Percentiles rank a stretch among this genome's conserved stretches.
phyloP scores from a whole-genome alignment of 129 eudicot species.

The Pulicaria dysenterica region DNA sequence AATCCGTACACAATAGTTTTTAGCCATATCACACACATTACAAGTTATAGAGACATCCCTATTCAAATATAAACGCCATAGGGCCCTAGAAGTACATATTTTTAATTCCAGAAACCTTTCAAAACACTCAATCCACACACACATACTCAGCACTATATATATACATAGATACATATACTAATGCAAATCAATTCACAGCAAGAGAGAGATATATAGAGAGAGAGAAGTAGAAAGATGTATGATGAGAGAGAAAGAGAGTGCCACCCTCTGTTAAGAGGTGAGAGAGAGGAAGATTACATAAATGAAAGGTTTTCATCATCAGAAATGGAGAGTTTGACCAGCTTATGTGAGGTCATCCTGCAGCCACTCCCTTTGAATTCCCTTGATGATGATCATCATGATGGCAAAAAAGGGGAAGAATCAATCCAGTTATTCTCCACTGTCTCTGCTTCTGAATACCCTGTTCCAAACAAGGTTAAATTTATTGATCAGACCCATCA shows the following conservation, averaged over 20 bases:
- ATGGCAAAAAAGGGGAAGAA: not conserved
- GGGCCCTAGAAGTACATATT: too few species aligned
- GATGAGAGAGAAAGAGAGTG: constrained; percentile 32
- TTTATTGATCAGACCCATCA: not conserved
- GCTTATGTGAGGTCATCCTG: constrained; percentile 61
- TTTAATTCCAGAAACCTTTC: too few species aligned
- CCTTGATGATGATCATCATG: constrained; percentile 4
- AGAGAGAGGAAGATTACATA: constrained; percentile 44
- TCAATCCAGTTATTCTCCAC: constrained; percentile 42
- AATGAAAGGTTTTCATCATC: constrained; percentile 47
- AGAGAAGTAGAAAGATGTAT: constrained; percentile 27
- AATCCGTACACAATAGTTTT: too few species aligned
- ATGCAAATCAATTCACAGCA: too few species aligned
- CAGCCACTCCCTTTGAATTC: constrained; percentile 50
- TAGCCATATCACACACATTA: too few species aligned
- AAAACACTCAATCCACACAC: too few species aligned
- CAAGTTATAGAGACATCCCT: too few species aligned
- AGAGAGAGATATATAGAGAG: not conserved
- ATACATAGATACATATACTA: too few species aligned
- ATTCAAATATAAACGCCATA: too few species aligned
- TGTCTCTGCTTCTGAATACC: constrained; percentile 63
- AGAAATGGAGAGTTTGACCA: constrained; percentile 53
- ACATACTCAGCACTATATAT: too few species aligned
- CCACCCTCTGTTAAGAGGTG: constrained; percentile 60
- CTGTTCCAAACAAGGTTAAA: constrained; percentile 72